These are phyloP conservation scores for Naganishia antarctica DNA, from an alignment of 768 basidiomycete genomes.

Conservation along the genomic window DNA sequence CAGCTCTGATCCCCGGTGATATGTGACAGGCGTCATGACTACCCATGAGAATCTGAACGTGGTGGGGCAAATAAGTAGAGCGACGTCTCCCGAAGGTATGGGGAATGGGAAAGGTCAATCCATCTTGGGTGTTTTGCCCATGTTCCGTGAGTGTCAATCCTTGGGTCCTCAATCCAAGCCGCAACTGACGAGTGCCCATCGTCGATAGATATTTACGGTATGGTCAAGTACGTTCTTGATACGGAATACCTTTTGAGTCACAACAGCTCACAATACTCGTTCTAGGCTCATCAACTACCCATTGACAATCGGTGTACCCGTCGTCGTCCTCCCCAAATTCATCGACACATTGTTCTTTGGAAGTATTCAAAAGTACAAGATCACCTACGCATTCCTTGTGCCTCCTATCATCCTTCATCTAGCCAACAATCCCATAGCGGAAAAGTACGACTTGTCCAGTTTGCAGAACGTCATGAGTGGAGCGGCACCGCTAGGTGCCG, in stretches of 20 bases:
- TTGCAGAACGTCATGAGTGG: constrained; percentile 64
- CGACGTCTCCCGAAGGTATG: background rate
- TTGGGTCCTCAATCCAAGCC: too few relatives aligned
- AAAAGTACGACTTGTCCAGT: constrained; percentile 63
- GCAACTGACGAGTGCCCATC: background rate
- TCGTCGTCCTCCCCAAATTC: constrained; percentile 58
- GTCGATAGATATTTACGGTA: constrained; percentile 24
- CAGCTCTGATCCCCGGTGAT: background rate
- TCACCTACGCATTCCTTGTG: constrained; percentile 52
- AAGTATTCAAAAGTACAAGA: constrained; percentile 62
- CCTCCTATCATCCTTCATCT: constrained; percentile 80
- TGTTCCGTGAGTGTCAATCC: constrained; percentile 30
- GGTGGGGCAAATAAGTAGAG: constrained; percentile 20
- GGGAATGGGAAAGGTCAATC: constrained; percentile 53
- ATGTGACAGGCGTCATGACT: constrained; percentile 50
- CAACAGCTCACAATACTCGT: too few relatives aligned
- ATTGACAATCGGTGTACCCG: constrained; percentile 41
- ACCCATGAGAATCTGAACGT: constrained; percentile 56
- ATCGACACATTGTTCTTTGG: constrained; percentile 66
- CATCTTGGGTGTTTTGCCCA: constrained; percentile 62
- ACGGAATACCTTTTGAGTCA: too few relatives aligned
- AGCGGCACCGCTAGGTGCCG: constrained; percentile 71
- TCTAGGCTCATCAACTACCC: constrained; percentile 39
- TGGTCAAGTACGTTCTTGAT: constrained; percentile 25
- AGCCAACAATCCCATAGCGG: constrained; percentile 61